These are phyloP conservation scores for Leccinellum luteum DNA, from an alignment of 768 basidiomycete genomes.

Conservation along the genomic window DNA sequence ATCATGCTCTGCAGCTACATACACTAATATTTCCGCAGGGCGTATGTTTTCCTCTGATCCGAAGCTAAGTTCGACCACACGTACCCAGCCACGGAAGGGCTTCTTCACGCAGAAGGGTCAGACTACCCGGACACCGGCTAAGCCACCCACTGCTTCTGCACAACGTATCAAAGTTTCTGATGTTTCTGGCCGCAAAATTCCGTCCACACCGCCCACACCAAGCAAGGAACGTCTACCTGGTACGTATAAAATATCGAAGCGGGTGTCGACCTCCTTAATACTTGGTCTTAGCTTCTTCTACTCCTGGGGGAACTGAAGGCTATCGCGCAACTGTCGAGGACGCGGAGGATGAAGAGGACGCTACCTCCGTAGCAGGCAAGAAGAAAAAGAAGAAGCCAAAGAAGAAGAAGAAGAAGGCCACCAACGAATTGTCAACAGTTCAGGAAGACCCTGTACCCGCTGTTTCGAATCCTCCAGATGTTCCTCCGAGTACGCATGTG, in stretches of 20 bases:
- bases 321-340: slow-evolving; percentile 60
- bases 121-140: slow-evolving; percentile 11
- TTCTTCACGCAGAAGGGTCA: slow-evolving; percentile 21
- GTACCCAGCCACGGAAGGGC: slow-evolving; percentile 33
- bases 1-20: background rate
- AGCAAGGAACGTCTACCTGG: slow-evolving; percentile 14
- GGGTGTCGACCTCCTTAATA: background rate
- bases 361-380: slow-evolving; percentile 31
- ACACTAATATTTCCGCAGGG: slow-evolving; percentile 39
- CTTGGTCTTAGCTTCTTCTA: slow-evolving; percentile 8
- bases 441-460: slow-evolving; percentile 18
- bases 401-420: slow-evolving; percentile 66
- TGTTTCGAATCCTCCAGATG: slow-evolving; percentile 17
- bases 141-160: slow-evolving; percentile 2
- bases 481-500: slow-evolving; percentile 14
- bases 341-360: slow-evolving; percentile 62
- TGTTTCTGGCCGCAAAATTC: slow-evolving; percentile 7
- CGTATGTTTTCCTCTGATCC: slow-evolving; percentile 57
- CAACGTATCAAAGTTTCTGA: slow-evolving; percentile 4
- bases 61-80: slow-evolving; percentile 39
- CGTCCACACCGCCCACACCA: slow-evolving; percentile 5
- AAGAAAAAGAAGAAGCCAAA: slow-evolving; percentile 69
- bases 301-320: slow-evolving; percentile 34
- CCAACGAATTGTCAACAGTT: slow-evolving; percentile 18
- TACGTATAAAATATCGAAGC: background rate